Conservation (phyloP, 139 green algal genomes). For the Chlamydomonas sphaeroides region DNA sequence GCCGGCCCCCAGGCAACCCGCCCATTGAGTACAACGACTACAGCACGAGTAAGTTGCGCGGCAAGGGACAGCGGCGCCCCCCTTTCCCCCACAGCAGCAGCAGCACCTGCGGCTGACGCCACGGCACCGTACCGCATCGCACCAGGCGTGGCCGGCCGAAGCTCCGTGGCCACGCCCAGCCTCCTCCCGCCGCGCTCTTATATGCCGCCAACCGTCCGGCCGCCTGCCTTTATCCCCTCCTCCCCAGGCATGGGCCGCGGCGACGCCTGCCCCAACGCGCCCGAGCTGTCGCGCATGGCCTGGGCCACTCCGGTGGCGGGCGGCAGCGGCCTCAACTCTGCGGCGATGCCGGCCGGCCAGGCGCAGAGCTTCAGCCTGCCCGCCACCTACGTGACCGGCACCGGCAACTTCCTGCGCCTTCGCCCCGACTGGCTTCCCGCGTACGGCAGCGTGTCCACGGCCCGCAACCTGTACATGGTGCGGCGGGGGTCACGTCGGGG, state of each 20-base stretch:
- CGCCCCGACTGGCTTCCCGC: no score
- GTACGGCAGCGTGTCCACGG: no score
- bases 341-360: background rate
- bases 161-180: no score
- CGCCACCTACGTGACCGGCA: conserved; percentile 23
- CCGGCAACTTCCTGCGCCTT: background rate
- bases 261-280: conserved; percentile 22
- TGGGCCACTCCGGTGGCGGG: background rate
- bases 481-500: no score
- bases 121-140: no score
- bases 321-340: background rate
- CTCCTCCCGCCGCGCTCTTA: no score
- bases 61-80: background rate
- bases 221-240: background rate
- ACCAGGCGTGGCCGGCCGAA: no score
- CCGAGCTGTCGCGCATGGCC: conserved; percentile 12
- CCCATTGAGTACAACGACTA: conserved; percentile 6
- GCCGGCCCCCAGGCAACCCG: no score
- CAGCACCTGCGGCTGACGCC: no score
- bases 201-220: no score
- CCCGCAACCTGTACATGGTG: no score
- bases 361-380: background rate
- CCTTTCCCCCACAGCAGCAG: no score
- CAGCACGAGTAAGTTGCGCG: background rate
- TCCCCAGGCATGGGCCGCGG: conserved; percentile 9